phyloP scores from a whole-genome alignment of 768 basidiomycete species.

The Trichaptum fuscoviolaceum region DNA sequence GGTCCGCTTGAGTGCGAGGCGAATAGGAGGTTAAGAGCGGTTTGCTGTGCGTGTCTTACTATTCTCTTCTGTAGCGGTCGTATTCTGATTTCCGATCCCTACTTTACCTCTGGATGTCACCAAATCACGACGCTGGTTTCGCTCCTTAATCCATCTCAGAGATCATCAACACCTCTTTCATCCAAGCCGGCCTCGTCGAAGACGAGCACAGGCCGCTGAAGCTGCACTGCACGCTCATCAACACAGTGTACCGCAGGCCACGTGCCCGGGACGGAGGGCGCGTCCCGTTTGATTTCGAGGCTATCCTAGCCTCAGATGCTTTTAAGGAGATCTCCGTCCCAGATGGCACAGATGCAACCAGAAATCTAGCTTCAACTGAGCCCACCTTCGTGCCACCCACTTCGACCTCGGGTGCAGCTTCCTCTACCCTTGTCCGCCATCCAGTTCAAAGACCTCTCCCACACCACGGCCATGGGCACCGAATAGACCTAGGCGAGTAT shows the following conservation, averaged over 20 bases:
- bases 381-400: not conserved
- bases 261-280: conserved; percentile 21
- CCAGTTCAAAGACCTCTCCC: too few species aligned
- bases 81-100: too few species aligned
- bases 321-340: conserved; percentile 8
- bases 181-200: conserved; percentile 24
- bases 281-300: conserved; percentile 41
- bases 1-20: conserved; percentile 39
- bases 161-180: conserved; percentile 25
- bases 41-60: conserved; percentile 28
- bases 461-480: not conserved
- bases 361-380: conserved; percentile 9
- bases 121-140: too few species aligned
- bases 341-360: conserved; percentile 6
- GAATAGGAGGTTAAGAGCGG: conserved; percentile 23
- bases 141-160: too few species aligned
- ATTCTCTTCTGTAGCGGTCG: too few species aligned
- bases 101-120: too few species aligned
- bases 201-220: conserved; percentile 30
- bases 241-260: conserved; percentile 29
- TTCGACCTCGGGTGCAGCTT: not conserved
- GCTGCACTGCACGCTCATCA: conserved; percentile 33
- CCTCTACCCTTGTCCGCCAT: too few species aligned
- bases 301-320: conserved; percentile 27
- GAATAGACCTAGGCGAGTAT: conserved; percentile 48